Percentiles rank a stretch among this genome's conserved stretches.
These are phyloP conservation scores for Aleurites moluccanus DNA, from an alignment of 441 rosid genomes.

Conservation along the genomic window DNA sequence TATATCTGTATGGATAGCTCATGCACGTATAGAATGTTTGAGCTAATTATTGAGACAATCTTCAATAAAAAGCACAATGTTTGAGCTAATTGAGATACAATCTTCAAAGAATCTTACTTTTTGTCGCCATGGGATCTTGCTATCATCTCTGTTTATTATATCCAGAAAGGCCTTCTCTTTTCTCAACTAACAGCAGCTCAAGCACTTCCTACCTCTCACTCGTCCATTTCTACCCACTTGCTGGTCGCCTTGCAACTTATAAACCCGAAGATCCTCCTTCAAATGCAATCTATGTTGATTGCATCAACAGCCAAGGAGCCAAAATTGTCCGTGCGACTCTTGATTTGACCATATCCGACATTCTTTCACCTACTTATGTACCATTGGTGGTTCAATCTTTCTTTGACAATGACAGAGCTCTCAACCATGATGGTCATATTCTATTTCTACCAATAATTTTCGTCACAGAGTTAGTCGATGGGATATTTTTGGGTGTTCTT, in stretches of 20 bases:
- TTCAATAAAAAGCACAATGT: neutral
- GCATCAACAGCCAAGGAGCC: conserved; percentile 60
- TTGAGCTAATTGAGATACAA: too few species aligned
- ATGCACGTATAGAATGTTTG: neutral
- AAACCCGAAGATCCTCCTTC: conserved; percentile 34
- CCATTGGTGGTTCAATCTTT: conserved; percentile 58
- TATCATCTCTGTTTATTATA: conserved; percentile 60
- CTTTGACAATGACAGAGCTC: conserved; percentile 57
- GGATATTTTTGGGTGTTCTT: conserved; percentile 74
- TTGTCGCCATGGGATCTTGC: conserved; percentile 61
- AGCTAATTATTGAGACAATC: too few species aligned
- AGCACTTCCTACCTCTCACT: conserved; percentile 47
- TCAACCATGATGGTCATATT: conserved; percentile 54
- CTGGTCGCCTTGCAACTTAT: conserved; percentile 51
- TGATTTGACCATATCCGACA: conserved; percentile 42
- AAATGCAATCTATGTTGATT: conserved; percentile 48
- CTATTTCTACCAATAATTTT: conserved; percentile 47
- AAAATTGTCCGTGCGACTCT: conserved; percentile 49
- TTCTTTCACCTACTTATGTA: conserved; percentile 49
- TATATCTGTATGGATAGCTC: neutral
- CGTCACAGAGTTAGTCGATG: conserved; percentile 63
- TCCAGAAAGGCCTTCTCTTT: conserved; percentile 70
- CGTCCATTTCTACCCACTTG: conserved; percentile 76
- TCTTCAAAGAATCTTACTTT: conserved; percentile 39
- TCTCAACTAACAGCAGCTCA: conserved; percentile 48